A percentile compares a stretch with the other conserved stretches of the same genome.
These are phyloP conservation scores for Tolypocladium sp. DNA, from an alignment of 2,329 filamentous ascomycete genomes.

Conservation along the genomic window DNA sequence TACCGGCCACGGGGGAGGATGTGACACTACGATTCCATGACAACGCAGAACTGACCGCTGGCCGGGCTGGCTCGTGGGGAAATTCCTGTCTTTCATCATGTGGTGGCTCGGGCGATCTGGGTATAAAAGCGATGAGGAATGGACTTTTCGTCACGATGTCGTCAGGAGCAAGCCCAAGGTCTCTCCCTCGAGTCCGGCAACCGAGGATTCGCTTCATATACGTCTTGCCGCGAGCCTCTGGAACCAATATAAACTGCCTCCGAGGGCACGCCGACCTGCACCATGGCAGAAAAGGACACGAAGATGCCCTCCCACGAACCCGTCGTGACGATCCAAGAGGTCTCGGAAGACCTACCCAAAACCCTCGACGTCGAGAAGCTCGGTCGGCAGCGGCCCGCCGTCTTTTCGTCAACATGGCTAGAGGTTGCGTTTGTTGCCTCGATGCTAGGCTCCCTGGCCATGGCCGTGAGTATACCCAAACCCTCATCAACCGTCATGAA, in stretches of 20 bases:
- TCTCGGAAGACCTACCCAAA: slow-evolving; percentile 6
- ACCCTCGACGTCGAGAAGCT: slow-evolving; percentile 39
- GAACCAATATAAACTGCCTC: slow-evolving; percentile 3
- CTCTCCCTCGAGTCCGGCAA: neutral
- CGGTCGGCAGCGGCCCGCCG: slow-evolving; percentile 47
- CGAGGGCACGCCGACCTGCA: neutral
- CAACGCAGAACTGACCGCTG: neutral
- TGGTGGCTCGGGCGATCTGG: neutral
- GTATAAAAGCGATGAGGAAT: slow-evolving; percentile 3
- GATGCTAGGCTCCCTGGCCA: slow-evolving; percentile 48
- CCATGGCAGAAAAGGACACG: slow-evolving; percentile 2
- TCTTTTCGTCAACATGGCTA: slow-evolving; percentile 40
- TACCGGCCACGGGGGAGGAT: neutral
- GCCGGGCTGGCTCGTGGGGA: neutral
- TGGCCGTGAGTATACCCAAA: slow-evolving; percentile 33
- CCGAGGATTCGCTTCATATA: neutral
- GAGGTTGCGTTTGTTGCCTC: slow-evolving; percentile 52
- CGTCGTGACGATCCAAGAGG: slow-evolving; percentile 4
- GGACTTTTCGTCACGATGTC: neutral
- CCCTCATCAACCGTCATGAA: neutral
- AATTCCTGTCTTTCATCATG: slow-evolving; percentile 2
- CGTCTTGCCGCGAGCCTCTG: neutral
- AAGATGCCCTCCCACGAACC: slow-evolving; percentile 3
- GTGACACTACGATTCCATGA: neutral
- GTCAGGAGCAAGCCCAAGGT: neutral